A percentile compares a stretch with the other conserved stretches of the same genome.
Conservation (phyloP, 2,329 filamentous ascomycete genomes). For the Alternaria brassicicola region DNA sequence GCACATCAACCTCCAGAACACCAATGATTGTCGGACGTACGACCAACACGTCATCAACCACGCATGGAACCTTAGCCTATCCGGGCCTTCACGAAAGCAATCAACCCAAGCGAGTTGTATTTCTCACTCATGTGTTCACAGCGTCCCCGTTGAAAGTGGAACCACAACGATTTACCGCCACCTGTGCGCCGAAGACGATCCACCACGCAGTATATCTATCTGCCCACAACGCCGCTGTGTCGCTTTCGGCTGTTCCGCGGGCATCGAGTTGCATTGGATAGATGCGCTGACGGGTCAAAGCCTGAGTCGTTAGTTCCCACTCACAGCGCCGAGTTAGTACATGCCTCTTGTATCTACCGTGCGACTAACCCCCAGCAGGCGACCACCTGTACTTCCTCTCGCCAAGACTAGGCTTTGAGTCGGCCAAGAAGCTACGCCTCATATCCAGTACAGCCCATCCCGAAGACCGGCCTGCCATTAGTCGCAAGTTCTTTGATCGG, state of each 20-base stretch:
- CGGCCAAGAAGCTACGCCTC: conserved; percentile 63
- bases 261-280: conserved; percentile 69
- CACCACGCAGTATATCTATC: conserved; percentile 68
- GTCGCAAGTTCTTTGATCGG: conserved; percentile 26
- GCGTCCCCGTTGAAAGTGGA: conserved; percentile 39
- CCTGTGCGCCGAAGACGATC: conserved; percentile 66
- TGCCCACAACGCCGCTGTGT: conserved; percentile 69
- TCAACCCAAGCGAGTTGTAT: background rate
- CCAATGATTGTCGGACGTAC: conserved; percentile 27
- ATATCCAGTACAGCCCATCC: conserved; percentile 65
- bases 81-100: conserved; percentile 7
- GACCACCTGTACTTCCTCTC: conserved; percentile 67
- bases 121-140: conserved; percentile 2
- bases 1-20: conserved; percentile 27
- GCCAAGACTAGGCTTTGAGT: conserved; percentile 58
- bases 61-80: conserved; percentile 38
- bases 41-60: conserved; percentile 38
- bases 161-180: conserved; percentile 55
- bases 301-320: conserved; percentile 62
- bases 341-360: background rate
- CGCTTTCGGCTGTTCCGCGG: conserved; percentile 67
- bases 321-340: conserved; percentile 55
- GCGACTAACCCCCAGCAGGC: conserved; percentile 1
- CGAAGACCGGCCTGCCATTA: conserved; percentile 36
- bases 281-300: conserved; percentile 57